Base-by-base conservation (phyloP, 176 grass and related monocot species). In the Avena atlantica region DNA sequence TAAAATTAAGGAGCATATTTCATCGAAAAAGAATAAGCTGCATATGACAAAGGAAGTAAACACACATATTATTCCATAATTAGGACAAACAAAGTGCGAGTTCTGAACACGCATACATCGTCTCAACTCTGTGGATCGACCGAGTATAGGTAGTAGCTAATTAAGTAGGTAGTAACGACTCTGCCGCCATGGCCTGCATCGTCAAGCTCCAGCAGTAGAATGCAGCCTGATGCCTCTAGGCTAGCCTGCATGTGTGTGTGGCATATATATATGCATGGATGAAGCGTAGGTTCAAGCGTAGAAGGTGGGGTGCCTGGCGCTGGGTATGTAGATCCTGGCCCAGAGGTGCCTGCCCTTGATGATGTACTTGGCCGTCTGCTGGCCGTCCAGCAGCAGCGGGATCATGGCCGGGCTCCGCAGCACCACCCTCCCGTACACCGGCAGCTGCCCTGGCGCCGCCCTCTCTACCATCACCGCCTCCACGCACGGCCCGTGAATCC, bases 301-400 rank as follows among this genome's bases (percentile, higher is more conserved):
- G 51, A 29, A 15, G 19, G 0, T 8, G 9, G 20, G 12, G 11
- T 25, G 9, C 66, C 66, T 86, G 50, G 79, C 74, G 82, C 52
- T 74, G 58, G 92, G 89, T 24, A 94, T 56, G 59, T 91, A 95
- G 14, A 93, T 79, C 86, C 93, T 93, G 49, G 91, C 91, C 93
- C 93, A 95, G 23, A 95, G 87, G 81, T 95, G 93, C 81, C 51
- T 93, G 44, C 89, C 91, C 31, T 93, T 93, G 70, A 95, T 93
- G 5, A 93, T n/a, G 44, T 88, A 95, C 87, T 91, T 95, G n/a
- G 84, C 89, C 17, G 84, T 93, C 66, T 40, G 84, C 72, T 86
- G 44, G 8, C 89, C 91, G 16, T 73, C 84, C 31, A 95, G 86
- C 82, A 95, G 85, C 78, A 67, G 45, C 1, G 81, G 77, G 25